Percentiles rank a stretch among this genome's conserved stretches.
Evolutionary conservation across 768 basidiomycete species (phyloP).

Genomic region (Amyloporia xantha): DNA sequence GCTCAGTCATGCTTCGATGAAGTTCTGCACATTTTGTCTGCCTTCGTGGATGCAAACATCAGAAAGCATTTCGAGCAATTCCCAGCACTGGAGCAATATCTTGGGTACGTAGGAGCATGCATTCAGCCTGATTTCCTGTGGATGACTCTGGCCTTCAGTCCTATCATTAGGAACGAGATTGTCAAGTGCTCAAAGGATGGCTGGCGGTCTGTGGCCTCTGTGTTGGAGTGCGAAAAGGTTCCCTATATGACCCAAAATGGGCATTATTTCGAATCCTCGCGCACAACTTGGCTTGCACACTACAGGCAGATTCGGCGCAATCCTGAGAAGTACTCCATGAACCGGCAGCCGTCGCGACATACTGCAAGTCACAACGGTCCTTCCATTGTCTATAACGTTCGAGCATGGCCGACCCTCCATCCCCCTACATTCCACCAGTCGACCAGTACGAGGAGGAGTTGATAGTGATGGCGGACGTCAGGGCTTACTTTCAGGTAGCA

Average conservation of each 20-base stretch:
- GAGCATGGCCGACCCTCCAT: no score
- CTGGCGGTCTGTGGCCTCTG: constrained; percentile 23
- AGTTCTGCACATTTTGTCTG: constrained; percentile 26
- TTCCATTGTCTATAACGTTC: background rate
- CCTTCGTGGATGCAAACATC: constrained; percentile 24
- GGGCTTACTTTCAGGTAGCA: constrained; percentile 56
- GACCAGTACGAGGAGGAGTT: constrained; percentile 48
- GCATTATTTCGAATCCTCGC: constrained; percentile 16
- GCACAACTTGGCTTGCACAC: constrained; percentile 15
- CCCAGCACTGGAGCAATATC: constrained; percentile 24
- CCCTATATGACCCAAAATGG: constrained; percentile 35
- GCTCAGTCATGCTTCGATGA: constrained; percentile 27
- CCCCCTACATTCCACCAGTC: background rate
- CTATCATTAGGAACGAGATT: constrained; percentile 22
- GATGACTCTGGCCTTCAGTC: constrained; percentile 15
- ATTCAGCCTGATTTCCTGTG: background rate
- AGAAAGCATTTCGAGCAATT: constrained; percentile 36
- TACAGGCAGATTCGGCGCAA: constrained; percentile 9
- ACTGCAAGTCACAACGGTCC: no score
- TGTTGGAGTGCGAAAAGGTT: constrained; percentile 31
- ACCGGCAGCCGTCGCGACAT: no score
- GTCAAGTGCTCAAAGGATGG: constrained; percentile 22
- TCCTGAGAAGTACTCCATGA: background rate
- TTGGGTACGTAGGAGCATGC: constrained; percentile 27
- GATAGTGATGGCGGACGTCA: constrained; percentile 62